A percentile compares a stretch with the other conserved stretches of the same genome.
Conservation (phyloP, 441 rosid genomes). For the Pelargonium myrrhifolium region DNA sequence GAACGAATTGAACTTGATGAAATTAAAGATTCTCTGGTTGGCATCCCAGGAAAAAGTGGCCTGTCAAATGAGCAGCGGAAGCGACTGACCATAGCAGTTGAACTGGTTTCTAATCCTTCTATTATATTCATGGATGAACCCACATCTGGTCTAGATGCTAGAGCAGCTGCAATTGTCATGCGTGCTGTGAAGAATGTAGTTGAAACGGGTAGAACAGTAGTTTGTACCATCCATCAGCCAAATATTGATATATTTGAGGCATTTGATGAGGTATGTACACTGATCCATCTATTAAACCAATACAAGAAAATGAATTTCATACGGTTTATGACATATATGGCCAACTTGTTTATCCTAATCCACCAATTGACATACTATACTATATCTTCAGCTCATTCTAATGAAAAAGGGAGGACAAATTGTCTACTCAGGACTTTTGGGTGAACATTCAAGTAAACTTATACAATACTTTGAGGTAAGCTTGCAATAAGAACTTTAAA, state of each 20-base stretch:
- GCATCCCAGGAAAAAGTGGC: slow-evolving; percentile 42
- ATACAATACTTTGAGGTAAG: slow-evolving; percentile 42
- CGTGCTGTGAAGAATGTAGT: slow-evolving; percentile 58
- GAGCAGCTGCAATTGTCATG: slow-evolving; percentile 69
- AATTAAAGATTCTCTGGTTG: slow-evolving; percentile 42
- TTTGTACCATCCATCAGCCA: slow-evolving; percentile 69
- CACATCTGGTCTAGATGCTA: slow-evolving; percentile 60
- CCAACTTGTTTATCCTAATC: no score
- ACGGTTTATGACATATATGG: background rate
- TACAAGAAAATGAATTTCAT: no score
- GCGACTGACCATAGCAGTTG: slow-evolving; percentile 54
- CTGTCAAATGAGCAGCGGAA: slow-evolving; percentile 63
- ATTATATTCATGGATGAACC: slow-evolving; percentile 74
- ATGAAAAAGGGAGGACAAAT: slow-evolving; percentile 54
- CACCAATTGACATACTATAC: background rate
- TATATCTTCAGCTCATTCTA: slow-evolving; percentile 37
- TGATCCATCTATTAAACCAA: no score
- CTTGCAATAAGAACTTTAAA: no score
- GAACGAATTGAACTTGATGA: slow-evolving; percentile 49
- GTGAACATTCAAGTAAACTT: slow-evolving; percentile 38
- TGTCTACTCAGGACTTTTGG: slow-evolving; percentile 45
- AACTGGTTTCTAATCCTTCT: slow-evolving; percentile 68
- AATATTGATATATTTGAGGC: slow-evolving; percentile 59
- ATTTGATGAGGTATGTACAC: slow-evolving; percentile 45
- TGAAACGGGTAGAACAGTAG: slow-evolving; percentile 61